Base-by-base conservation (phyloP, 176 grass and related monocot species). In the Hsuehochloa calcarea region DNA sequence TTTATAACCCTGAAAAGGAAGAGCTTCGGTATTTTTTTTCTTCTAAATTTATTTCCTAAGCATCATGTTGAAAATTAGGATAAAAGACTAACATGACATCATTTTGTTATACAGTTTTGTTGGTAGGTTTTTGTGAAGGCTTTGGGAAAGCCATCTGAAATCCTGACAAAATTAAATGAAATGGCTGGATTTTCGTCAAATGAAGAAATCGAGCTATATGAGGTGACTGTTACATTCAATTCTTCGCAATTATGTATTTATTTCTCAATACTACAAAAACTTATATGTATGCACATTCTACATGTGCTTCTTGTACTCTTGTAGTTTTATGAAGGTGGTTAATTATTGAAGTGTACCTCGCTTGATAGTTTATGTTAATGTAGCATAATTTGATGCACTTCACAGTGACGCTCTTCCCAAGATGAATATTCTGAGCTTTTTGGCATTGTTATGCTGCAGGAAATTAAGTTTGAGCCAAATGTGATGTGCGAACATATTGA, bases 401-500 rank as follows among this genome's bases (percentile, higher is more conserved):
- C 41, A 16, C 70, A 46, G 46, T 38, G 47, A 46, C 67, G 31
- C 17, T 74, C 26, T 86, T 82, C 46, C 29, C 12, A 66, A 79
- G 8, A 82, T 86, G 37, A 73, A 68, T 59, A 34, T 72, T 67
- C 68, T 84, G 40, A 68, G 61, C 14, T 35, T 59, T 86, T 62
- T 75, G 68, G 45, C 62, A 61, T 85, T 84, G 78, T 81, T 80
- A 71, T 88, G 41, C 25, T 88, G 85, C 89, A 97, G 94, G 94
- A 97, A 90, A 97, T 97, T 80, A 97, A 97, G 85, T 97, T 97
- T 44, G 94, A 97, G 50, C 94, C 94, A 65, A 94, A 85, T 89
- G 92, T 97, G 60, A 97, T 97, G 94, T 97, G 94, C 71, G 94
- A 97, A 68, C 91, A 91, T 82, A 92, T 97, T 70, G 94, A 97